Conservation (phyloP, 331 rosid genomes). For the Phaseolus coccineus region DNA sequence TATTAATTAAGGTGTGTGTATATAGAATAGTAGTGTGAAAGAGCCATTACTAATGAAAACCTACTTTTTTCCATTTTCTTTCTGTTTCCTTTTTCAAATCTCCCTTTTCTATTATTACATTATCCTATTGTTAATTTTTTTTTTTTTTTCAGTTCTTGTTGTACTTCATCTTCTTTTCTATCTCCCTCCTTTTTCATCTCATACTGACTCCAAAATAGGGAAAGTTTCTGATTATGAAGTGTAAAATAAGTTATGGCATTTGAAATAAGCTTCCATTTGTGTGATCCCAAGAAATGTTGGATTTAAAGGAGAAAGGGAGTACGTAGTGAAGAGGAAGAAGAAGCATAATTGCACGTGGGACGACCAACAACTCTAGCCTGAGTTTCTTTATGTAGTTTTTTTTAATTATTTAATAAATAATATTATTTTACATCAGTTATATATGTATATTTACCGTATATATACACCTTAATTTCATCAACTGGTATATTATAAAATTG, state of each 20-base stretch:
- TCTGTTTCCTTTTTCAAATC: too few relatives aligned
- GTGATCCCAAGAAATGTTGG: constrained; percentile 55
- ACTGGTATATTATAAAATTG: neutral
- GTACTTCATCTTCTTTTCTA: too few relatives aligned
- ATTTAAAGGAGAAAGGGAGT: constrained; percentile 5
- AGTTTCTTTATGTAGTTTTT: neutral
- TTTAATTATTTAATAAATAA: neutral
- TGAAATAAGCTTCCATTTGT: constrained; percentile 29
- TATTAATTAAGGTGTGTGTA: too few relatives aligned
- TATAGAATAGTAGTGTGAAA: too few relatives aligned
- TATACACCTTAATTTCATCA: too few relatives aligned
- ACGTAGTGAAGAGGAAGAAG: constrained; percentile 46
- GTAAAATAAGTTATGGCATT: neutral
- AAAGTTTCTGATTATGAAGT: neutral
- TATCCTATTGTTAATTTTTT: too few relatives aligned
- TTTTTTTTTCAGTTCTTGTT: too few relatives aligned
- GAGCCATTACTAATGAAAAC: too few relatives aligned
- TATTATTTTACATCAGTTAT: neutral
- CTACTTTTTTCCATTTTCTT: too few relatives aligned
- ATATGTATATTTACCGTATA: too few relatives aligned
- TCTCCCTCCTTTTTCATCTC: neutral
- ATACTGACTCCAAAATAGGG: neutral
- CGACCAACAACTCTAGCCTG: constrained; percentile 49
- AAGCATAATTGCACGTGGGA: constrained; percentile 79
- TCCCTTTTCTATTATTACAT: too few relatives aligned